A percentile compares a stretch with the other conserved stretches of the same genome.
Evolutionary conservation across 1,284 basidiomycete species (phyloP).

Genomic region (Abortiporus biennis): DNA sequence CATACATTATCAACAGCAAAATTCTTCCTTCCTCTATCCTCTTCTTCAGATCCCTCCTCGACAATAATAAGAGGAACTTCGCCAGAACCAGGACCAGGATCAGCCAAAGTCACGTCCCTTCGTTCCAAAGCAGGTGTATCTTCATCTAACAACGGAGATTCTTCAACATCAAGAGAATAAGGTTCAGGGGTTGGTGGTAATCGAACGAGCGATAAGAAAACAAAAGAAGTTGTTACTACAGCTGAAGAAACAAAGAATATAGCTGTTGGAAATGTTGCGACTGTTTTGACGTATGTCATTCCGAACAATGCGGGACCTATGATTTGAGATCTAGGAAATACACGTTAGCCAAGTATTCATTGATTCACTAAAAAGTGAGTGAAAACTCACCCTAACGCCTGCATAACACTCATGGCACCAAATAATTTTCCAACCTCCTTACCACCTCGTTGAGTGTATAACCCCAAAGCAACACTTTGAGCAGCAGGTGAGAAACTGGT

Average conservation of each 20-base stretch:
- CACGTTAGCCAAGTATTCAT: slow-evolving; percentile 2
- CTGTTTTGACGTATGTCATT: slow-evolving; percentile 53
- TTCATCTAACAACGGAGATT: background rate
- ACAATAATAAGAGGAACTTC: too few relatives aligned
- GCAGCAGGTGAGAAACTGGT: slow-evolving; percentile 57
- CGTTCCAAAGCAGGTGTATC: too few relatives aligned
- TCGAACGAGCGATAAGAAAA: slow-evolving; percentile 38
- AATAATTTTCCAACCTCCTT: slow-evolving; percentile 60
- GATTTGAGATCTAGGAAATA: slow-evolving; percentile 38
- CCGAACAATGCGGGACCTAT: slow-evolving; percentile 59
- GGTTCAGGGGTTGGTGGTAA: slow-evolving; percentile 30
- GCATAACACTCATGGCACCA: slow-evolving; percentile 66
- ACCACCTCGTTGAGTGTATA: slow-evolving; percentile 46
- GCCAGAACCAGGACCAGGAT: slow-evolving; percentile 1
- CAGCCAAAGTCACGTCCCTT: slow-evolving; percentile 18
- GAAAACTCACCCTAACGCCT: slow-evolving; percentile 51
- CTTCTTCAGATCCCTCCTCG: too few relatives aligned
- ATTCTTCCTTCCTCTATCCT: too few relatives aligned
- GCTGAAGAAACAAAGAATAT: slow-evolving; percentile 46
- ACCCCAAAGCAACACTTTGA: slow-evolving; percentile 60
- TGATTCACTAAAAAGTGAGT: slow-evolving; percentile 8
- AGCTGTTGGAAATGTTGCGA: slow-evolving; percentile 47
- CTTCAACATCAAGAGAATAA: background rate
- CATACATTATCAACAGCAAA: background rate
- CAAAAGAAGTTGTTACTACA: slow-evolving; percentile 32